phyloP scores from a whole-genome alignment of 306 rosid genomes.

The Acmispon strigosus region DNA sequence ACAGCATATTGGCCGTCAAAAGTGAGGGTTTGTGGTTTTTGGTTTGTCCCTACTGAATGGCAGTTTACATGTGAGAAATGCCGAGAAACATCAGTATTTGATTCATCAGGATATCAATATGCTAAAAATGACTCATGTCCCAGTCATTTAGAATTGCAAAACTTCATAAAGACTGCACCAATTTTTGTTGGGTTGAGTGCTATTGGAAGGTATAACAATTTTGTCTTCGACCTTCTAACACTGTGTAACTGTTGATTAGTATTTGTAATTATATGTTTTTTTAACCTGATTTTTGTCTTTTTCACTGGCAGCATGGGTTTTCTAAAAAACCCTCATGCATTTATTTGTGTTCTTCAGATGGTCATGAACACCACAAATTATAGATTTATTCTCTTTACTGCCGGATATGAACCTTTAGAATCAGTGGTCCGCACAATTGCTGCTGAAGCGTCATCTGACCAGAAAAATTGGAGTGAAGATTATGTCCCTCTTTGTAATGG shows the following conservation, averaged over 20 bases:
- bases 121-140: slow-evolving; percentile 40
- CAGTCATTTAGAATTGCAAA: slow-evolving; percentile 50
- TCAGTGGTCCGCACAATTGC: slow-evolving; percentile 30
- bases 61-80: slow-evolving; percentile 72
- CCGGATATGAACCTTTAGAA: slow-evolving; percentile 64
- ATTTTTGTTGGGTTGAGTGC: slow-evolving; percentile 76
- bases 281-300: slow-evolving; percentile 9
- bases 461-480: slow-evolving; percentile 38
- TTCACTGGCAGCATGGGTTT: slow-evolving; percentile 72
- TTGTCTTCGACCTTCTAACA: slow-evolving; percentile 6
- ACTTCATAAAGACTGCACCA: slow-evolving; percentile 40
- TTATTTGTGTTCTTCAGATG: slow-evolving; percentile 49
- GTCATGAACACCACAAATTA: slow-evolving; percentile 49
- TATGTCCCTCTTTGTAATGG: slow-evolving; percentile 41
- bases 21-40: slow-evolving; percentile 71
- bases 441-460: slow-evolving; percentile 32
- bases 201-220: slow-evolving; percentile 52
- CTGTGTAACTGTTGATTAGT: background rate
- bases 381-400: slow-evolving; percentile 68
- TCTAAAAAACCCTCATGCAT: slow-evolving; percentile 48
- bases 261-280: background rate
- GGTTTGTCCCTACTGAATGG: slow-evolving; percentile 77
- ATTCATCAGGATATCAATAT: slow-evolving; percentile 26
- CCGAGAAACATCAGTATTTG: slow-evolving; percentile 33
- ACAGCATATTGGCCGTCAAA: slow-evolving; percentile 76